phyloP scores from a whole-genome alignment of 306 rosid genomes.

The Glycine soja region DNA sequence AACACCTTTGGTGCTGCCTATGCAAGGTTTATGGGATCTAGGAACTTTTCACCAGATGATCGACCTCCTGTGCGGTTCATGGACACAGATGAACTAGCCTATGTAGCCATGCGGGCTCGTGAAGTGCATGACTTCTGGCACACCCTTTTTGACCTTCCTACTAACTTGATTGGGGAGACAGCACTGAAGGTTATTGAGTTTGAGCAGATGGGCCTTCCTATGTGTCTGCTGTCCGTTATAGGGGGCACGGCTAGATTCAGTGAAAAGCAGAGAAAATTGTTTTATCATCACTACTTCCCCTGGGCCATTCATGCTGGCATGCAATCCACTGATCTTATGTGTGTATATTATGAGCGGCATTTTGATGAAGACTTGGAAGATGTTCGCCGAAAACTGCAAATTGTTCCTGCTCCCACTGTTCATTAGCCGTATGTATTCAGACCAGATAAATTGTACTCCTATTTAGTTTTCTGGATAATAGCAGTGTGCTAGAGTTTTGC shows the following conservation, averaged over 20 bases:
- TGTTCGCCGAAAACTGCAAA: constrained; percentile 76
- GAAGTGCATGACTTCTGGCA: constrained; percentile 98
- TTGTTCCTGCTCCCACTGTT: constrained; percentile 69
- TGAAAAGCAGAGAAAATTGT: constrained; percentile 77
- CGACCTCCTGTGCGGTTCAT: constrained; percentile 92
- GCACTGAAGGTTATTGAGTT: constrained; percentile 91
- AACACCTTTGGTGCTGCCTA: constrained; percentile 92
- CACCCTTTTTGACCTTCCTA: constrained; percentile 84
- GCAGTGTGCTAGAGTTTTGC: background rate
- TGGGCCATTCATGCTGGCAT: constrained; percentile 89
- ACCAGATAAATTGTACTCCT: constrained; percentile 3
- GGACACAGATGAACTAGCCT: constrained; percentile 85
- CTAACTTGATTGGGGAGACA: constrained; percentile 91
- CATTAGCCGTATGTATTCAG: constrained; percentile 43
- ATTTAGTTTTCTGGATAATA: constrained; percentile 3
- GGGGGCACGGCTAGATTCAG: constrained; percentile 54
- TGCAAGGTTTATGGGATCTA: constrained; percentile 95
- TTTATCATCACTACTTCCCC: constrained; percentile 84
- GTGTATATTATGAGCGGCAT: constrained; percentile 82
- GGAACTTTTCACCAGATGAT: constrained; percentile 96
- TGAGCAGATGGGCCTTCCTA: constrained; percentile 89
- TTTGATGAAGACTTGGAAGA: constrained; percentile 84
- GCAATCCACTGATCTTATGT: constrained; percentile 85
- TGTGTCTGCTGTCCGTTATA: constrained; percentile 36
- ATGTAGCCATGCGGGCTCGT: constrained; percentile 89